These are phyloP conservation scores for Cenchrus fungigraminus DNA, from an alignment of 176 grass and related monocot genomes.

Conservation along the genomic window DNA sequence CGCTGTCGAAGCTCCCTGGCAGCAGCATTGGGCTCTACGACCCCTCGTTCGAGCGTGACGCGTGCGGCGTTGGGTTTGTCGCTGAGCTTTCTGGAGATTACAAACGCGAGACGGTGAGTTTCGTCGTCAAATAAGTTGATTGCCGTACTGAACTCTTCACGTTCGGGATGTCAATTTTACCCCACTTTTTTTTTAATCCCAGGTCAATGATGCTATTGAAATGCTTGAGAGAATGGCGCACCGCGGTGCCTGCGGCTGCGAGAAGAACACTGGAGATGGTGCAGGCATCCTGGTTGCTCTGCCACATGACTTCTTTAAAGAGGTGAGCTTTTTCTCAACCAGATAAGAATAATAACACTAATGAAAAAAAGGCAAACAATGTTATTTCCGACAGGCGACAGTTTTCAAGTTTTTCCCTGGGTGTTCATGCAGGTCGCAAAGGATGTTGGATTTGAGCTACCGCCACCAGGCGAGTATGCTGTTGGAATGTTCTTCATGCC, in stretches of 20 bases:
- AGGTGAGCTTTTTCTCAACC: conserved; percentile 47
- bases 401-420: conserved; percentile 31
- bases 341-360: neutral
- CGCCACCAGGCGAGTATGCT: conserved; percentile 72
- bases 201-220: conserved; percentile 87
- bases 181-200: conserved; percentile 3
- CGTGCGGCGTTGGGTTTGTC: conserved; percentile 93
- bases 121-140: neutral
- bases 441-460: conserved; percentile 83
- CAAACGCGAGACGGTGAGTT: conserved; percentile 79
- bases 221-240: conserved; percentile 99
- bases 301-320: conserved; percentile 77
- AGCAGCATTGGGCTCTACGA: conserved; percentile 90
- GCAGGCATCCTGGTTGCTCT: conserved; percentile 91
- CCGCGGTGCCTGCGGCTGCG: conserved; percentile 92
- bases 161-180: conserved; percentile 17
- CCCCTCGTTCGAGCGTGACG: conserved; percentile 85
- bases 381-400: neutral
- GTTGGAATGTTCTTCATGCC: conserved; percentile 95
- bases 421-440: conserved; percentile 66
- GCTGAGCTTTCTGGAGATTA: conserved; percentile 84
- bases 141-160: neutral
- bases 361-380: neutral
- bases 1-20: conserved; percentile 77
- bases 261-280: conserved; percentile 95